These are phyloP conservation scores for Botrytis pseudocinerea DNA, from an alignment of 2,329 filamentous ascomycete species.

Conservation along the genomic window DNA sequence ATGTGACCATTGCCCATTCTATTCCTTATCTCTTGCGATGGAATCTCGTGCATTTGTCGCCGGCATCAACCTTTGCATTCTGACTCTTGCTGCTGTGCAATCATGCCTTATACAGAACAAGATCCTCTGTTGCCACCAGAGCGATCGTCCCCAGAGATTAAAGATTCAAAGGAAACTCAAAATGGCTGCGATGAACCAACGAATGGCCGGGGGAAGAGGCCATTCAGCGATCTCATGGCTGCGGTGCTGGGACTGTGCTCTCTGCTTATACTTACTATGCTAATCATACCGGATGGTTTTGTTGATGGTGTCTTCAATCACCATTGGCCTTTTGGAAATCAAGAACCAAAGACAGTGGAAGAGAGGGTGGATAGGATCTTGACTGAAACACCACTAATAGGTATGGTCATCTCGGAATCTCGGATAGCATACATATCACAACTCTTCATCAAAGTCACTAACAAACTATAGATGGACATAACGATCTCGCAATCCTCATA, in stretches of 20 bases:
- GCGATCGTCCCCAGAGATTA: slow-evolving; percentile 37
- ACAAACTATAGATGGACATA: slow-evolving; percentile 70
- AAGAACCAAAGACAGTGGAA: slow-evolving; percentile 35
- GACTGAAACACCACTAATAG: slow-evolving; percentile 50
- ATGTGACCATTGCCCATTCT: not conserved
- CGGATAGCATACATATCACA: not conserved
- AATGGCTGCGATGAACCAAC: slow-evolving; percentile 7
- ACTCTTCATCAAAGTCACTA: not conserved
- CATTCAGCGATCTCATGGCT: slow-evolving; percentile 23
- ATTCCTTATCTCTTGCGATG: not conserved
- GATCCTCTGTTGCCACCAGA: slow-evolving; percentile 39
- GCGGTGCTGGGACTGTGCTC: slow-evolving; percentile 28
- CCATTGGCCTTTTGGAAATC: slow-evolving; percentile 20
- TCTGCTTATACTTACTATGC: slow-evolving; percentile 24
- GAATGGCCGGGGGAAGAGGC: not conserved
- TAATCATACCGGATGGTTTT: slow-evolving; percentile 26
- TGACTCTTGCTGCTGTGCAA: not conserved
- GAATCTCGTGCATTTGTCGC: not conserved
- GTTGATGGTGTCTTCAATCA: slow-evolving; percentile 12
- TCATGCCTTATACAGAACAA: slow-evolving; percentile 29
- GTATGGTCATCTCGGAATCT: slow-evolving; percentile 35
- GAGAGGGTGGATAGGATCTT: slow-evolving; percentile 48
- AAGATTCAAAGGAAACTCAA: slow-evolving; percentile 24
- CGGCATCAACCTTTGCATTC: not conserved
- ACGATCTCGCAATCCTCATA: slow-evolving; percentile 79